Evolutionary conservation across 192 early-diverging fungal genomes (phyloP).

Genomic region (Piromyces sp.): DNA sequence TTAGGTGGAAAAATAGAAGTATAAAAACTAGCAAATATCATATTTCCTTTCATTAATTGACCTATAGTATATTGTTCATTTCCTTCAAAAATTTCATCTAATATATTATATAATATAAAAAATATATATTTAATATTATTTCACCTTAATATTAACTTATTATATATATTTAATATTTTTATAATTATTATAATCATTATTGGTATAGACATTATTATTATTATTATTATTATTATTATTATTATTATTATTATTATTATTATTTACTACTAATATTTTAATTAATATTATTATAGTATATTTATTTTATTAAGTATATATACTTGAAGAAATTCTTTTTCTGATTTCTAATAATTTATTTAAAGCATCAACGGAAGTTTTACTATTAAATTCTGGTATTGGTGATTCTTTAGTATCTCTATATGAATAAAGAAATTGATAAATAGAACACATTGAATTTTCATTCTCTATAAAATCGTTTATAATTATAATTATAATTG

Average conservation of each 20-base stretch:
- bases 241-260: too few relatives aligned
- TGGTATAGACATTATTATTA: too few relatives aligned
- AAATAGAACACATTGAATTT: neutral
- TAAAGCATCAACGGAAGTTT: neutral
- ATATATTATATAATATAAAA: neutral
- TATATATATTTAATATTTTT: too few relatives aligned
- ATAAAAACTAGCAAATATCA: neutral
- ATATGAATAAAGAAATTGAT: neutral
- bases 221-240: too few relatives aligned
- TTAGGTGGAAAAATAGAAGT: neutral
- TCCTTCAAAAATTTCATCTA: neutral
- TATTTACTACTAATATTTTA: too few relatives aligned
- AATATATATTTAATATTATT: too few relatives aligned
- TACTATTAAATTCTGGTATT: neutral
- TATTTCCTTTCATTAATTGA: neutral
- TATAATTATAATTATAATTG: too few relatives aligned
- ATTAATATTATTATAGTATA: too few relatives aligned
- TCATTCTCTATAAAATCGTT: neutral
- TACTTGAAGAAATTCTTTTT: neutral
- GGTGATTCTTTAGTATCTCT: neutral
- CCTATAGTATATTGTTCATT: neutral
- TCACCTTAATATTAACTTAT: too few relatives aligned
- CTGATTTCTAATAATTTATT: neutral
- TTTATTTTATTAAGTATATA: too few relatives aligned
- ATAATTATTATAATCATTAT: too few relatives aligned